Conservation (phyloP, 2,329 filamentous ascomycete genomes). For the Lojkania enalia region DNA sequence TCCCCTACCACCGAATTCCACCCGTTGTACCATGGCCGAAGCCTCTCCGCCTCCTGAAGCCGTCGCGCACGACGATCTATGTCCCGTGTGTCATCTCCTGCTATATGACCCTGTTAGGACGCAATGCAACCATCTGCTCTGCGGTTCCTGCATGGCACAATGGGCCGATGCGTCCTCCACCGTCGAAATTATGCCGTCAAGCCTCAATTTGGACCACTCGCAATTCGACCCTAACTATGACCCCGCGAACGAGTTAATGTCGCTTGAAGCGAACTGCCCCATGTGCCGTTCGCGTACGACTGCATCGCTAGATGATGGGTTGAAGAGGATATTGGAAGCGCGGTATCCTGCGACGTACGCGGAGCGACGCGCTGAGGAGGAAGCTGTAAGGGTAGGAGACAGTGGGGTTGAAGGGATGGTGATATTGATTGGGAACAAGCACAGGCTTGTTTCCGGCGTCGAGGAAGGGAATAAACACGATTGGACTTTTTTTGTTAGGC, state of each 20-base stretch:
- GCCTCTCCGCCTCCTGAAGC: conserved; percentile 14
- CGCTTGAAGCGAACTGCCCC: conserved; percentile 48
- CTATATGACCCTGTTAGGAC: conserved; percentile 49
- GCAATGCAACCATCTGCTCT: conserved; percentile 49
- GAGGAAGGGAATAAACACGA: conserved; percentile 44
- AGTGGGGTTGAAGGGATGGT: conserved; percentile 45
- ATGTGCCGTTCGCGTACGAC: conserved; percentile 51
- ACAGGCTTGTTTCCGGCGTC: conserved; percentile 27
- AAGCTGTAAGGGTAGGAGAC: conserved; percentile 24
- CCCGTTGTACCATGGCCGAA: no score
- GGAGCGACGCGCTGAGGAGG: conserved; percentile 43
- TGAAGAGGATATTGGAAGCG: conserved; percentile 31
- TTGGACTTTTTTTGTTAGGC: conserved; percentile 53
- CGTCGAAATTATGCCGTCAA: conserved; percentile 40
- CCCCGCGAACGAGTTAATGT: conserved; percentile 20
- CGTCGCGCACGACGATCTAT: conserved; percentile 48
- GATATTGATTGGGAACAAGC: conserved; percentile 51
- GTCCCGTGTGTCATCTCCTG: conserved; percentile 52
- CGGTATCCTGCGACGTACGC: conserved; percentile 44
- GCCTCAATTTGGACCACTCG: conserved; percentile 45
- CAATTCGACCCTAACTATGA: conserved; percentile 43
- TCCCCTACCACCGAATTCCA: no score
- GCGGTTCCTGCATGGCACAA: conserved; percentile 51
- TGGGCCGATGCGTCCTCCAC: conserved; percentile 50
- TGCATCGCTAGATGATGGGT: conserved; percentile 31